phyloP scores from a whole-genome alignment of 1,284 basidiomycete species.

The Puccinia triticina region DNA sequence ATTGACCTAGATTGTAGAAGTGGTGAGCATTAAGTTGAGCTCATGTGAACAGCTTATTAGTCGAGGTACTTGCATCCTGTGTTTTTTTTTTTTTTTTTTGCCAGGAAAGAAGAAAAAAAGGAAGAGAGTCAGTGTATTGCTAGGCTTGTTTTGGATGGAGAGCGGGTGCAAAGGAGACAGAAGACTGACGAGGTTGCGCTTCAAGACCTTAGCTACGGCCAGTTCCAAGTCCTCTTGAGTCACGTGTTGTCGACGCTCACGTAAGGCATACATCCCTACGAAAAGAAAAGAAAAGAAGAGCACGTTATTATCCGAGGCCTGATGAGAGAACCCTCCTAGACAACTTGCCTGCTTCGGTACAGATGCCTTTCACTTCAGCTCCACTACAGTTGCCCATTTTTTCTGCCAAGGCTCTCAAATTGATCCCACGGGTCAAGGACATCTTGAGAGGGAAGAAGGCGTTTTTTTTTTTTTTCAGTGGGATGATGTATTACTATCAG shows the following conservation, averaged over 20 bases:
- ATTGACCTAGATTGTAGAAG: neutral
- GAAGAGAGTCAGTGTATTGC: neutral
- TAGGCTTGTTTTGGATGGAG: neutral
- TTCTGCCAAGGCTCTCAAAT: conserved; percentile 88
- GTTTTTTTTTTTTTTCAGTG: neutral
- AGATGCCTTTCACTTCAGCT: conserved; percentile 96
- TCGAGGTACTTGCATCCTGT: conserved; percentile 47
- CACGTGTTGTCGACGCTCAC: conserved; percentile 92
- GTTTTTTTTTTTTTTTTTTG: too few species aligned
- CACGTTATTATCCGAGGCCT: neutral
- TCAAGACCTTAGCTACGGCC: conserved; percentile 83
- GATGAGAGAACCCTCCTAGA: neutral
- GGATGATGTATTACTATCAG: neutral
- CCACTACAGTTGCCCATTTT: conserved; percentile 97
- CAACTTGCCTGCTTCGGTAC: conserved; percentile 85
- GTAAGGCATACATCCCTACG: conserved; percentile 90
- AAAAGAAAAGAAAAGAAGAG: neutral
- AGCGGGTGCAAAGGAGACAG: too few species aligned
- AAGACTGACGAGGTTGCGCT: conserved; percentile 36
- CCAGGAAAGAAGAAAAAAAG: neutral
- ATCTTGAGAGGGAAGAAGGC: conserved; percentile 66
- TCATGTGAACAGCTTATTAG: conserved; percentile 45
- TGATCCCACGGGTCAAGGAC: conserved; percentile 96
- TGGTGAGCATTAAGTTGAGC: neutral
- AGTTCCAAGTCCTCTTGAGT: conserved; percentile 99